These are phyloP conservation scores for Diaporthe capsici DNA, from an alignment of 2,329 filamentous ascomycete genomes.

Conservation along the genomic window DNA sequence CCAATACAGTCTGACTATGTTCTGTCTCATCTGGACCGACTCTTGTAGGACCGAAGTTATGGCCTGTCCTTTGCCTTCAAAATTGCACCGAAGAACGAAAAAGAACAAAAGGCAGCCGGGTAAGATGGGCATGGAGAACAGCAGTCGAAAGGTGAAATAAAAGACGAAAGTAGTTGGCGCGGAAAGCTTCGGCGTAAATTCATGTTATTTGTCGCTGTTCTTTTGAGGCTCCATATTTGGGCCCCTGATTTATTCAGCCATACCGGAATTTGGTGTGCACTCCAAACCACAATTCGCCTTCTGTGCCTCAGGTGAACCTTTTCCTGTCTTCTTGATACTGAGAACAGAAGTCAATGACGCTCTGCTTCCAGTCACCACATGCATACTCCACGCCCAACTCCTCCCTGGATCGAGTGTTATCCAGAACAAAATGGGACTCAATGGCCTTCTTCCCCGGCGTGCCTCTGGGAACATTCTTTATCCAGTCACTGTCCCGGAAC, in stretches of 20 bases:
- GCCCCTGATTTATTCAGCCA: neutral
- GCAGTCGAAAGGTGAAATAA: neutral
- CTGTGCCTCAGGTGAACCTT: neutral
- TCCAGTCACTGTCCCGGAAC: neutral
- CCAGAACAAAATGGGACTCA: neutral
- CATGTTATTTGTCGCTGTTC: too few relatives aligned
- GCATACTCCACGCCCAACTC: slow-evolving; percentile 8
- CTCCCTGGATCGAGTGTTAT: neutral
- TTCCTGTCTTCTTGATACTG: slow-evolving; percentile 1
- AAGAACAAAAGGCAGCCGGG: neutral
- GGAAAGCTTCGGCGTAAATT: too few relatives aligned
- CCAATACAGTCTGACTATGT: too few relatives aligned
- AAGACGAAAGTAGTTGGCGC: too few relatives aligned
- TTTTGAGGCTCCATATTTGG: too few relatives aligned
- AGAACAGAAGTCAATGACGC: neutral
- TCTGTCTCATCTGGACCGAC: too few relatives aligned
- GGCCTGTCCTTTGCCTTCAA: neutral
- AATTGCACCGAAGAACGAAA: neutral
- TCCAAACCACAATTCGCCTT: neutral
- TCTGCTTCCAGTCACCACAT: slow-evolving; percentile 10
- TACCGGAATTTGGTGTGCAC: neutral
- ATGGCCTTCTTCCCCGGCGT: neutral
- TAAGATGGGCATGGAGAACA: neutral
- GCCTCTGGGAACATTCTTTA: neutral
- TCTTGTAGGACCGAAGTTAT: neutral